phyloP scores from a whole-genome alignment of 139 green algal species.

The Chlamydomonas asymmetrica region DNA sequence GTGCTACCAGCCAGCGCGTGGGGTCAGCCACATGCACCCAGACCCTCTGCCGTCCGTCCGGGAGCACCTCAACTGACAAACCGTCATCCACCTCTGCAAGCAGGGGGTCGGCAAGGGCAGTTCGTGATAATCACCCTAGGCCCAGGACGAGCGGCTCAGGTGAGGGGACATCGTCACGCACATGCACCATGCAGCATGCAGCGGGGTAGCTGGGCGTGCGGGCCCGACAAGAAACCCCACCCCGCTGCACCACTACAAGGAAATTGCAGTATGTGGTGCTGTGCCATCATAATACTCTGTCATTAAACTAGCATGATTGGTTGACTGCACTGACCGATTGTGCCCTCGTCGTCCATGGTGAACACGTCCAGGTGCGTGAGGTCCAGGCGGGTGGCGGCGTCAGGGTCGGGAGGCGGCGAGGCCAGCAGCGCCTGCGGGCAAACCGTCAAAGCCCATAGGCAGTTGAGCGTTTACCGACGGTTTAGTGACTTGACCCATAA shows the following conservation, averaged over 20 bases:
- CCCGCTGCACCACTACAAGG: no score
- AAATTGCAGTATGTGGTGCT: no score
- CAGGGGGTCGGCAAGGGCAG: no score
- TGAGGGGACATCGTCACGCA: no score
- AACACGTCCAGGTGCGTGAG: constrained; percentile 61
- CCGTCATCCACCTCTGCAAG: constrained; percentile 77
- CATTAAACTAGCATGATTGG: no score
- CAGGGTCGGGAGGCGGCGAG: constrained; percentile 52
- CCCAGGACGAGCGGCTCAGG: no score
- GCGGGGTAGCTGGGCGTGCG: no score
- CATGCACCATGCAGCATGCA: no score
- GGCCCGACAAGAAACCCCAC: no score
- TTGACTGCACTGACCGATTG: constrained; percentile 67
- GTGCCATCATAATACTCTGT: no score
- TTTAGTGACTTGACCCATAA: no score
- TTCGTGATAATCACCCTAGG: not conserved
- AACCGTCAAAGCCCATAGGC: not conserved
- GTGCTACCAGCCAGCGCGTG: constrained; percentile 72
- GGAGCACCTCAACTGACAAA: constrained; percentile 60
- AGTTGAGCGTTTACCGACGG: not conserved
- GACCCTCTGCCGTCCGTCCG: constrained; percentile 53
- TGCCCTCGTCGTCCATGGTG: constrained; percentile 82
- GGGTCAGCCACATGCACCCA: constrained; percentile 94
- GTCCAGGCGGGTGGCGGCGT: constrained; percentile 56
- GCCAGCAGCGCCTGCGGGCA: constrained; percentile 48